Evolutionary conservation across 2,329 filamentous ascomycete genomes (phyloP).

Genomic region (Cladosporium sp.): DNA sequence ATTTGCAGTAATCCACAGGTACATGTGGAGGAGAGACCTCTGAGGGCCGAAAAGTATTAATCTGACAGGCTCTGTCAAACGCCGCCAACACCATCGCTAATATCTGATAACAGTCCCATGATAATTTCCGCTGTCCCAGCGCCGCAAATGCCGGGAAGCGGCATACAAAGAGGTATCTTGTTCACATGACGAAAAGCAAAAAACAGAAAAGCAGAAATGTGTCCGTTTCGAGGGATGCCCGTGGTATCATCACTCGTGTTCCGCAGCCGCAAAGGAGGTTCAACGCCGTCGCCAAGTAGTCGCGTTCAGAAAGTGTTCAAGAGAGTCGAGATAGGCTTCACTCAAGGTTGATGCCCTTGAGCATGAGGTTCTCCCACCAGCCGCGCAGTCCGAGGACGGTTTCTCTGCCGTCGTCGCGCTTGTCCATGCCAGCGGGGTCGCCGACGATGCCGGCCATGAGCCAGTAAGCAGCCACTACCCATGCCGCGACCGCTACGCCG

Average conservation of each 20-base stretch:
- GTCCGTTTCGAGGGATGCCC: background rate
- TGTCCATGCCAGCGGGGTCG: slow-evolving; percentile 53
- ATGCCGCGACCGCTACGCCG: slow-evolving; percentile 50
- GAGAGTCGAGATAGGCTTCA: slow-evolving; percentile 9
- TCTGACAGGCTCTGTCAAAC: background rate
- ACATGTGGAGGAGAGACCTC: too few species aligned
- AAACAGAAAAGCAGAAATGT: background rate
- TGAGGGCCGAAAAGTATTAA: too few species aligned
- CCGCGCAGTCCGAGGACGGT: slow-evolving; percentile 52
- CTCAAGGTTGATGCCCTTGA: slow-evolving; percentile 21
- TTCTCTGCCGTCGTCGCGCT: slow-evolving; percentile 54
- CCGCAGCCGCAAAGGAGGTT: background rate
- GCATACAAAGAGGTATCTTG: slow-evolving; percentile 9
- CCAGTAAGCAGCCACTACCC: slow-evolving; percentile 58
- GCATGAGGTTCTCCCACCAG: slow-evolving; percentile 57
- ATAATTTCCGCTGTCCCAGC: background rate
- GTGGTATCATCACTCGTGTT: slow-evolving; percentile 2
- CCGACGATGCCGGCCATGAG: slow-evolving; percentile 55
- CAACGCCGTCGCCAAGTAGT: slow-evolving; percentile 9
- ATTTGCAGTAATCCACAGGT: too few species aligned
- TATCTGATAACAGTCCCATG: background rate
- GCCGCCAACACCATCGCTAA: background rate
- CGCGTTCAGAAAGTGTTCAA: background rate
- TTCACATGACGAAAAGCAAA: slow-evolving; percentile 1
- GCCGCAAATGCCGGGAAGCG: background rate